A percentile compares a stretch with the other conserved stretches of the same genome.
These are phyloP conservation scores for Pythium plurisporium DNA, from an alignment of 352 stramenopile species.

Conservation along the genomic window DNA sequence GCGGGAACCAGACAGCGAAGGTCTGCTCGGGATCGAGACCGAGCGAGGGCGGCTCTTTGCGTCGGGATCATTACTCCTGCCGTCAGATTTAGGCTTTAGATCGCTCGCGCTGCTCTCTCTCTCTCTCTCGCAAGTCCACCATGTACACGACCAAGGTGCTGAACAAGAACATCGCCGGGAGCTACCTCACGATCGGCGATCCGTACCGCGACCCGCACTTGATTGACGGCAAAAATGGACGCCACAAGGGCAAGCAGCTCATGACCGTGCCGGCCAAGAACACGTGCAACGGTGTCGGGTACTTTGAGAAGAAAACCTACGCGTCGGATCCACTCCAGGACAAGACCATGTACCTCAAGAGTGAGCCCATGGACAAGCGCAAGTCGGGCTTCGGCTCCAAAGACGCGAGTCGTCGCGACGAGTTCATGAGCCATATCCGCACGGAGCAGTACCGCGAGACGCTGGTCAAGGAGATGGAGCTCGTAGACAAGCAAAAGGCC, in stretches of 20 bases:
- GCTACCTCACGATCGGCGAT: conserved; percentile 77
- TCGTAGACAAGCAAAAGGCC: conserved; percentile 69
- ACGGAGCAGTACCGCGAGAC: conserved; percentile 89
- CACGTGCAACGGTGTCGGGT: conserved; percentile 76
- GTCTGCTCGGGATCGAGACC: background rate
- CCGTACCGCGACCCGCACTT: conserved; percentile 68
- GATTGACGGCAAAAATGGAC: conserved; percentile 64
- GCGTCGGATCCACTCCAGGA: conserved; percentile 83
- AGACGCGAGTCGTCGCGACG: conserved; percentile 85
- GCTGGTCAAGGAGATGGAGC: conserved; percentile 80
- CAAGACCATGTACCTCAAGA: conserved; percentile 85
- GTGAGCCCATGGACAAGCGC: conserved; percentile 78
- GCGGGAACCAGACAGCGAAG: conserved; percentile 2
- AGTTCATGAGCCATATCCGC: conserved; percentile 89
- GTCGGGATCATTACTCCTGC: background rate
- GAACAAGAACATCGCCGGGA: conserved; percentile 78
- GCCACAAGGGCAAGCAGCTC: conserved; percentile 76
- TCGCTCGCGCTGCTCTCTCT: background rate
- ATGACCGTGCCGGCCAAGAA: conserved; percentile 66
- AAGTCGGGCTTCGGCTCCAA: conserved; percentile 90
- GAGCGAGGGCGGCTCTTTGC: background rate
- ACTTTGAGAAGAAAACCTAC: conserved; percentile 86
- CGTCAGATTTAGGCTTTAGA: conserved; percentile 13
- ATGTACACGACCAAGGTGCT: conserved; percentile 81
- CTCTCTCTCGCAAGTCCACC: background rate